Percentiles rank a stretch among this genome's conserved stretches.
Conservation (phyloP, 164 flowering plant species). For the Litsea cubeba region DNA sequence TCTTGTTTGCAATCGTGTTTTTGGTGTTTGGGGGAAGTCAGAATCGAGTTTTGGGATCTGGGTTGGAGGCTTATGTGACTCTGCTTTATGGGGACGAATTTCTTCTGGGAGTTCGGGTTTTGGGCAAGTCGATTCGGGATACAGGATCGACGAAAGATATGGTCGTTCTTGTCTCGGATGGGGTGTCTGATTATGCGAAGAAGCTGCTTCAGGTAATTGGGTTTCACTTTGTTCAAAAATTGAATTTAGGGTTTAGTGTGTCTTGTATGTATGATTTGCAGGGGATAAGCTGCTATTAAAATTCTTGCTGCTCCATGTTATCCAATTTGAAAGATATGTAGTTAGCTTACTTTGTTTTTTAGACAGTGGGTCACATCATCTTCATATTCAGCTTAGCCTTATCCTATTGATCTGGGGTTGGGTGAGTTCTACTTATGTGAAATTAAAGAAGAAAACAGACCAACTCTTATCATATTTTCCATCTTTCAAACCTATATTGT, state of each 20-base stretch:
- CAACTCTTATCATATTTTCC: too few relatives aligned
- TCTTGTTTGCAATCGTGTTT: conserved; percentile 9
- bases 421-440: too few relatives aligned
- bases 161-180: conserved; percentile 94
- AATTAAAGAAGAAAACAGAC: too few relatives aligned
- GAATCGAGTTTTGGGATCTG: conserved; percentile 21
- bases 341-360: too few relatives aligned
- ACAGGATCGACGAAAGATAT: conserved; percentile 82
- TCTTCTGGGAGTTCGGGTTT: conserved; percentile 83
- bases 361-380: too few relatives aligned
- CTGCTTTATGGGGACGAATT: conserved; percentile 95
- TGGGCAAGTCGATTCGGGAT: conserved; percentile 86
- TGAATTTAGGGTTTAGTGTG: not conserved
- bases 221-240: not conserved
- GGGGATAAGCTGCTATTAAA: too few relatives aligned
- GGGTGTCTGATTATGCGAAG: conserved; percentile 83
- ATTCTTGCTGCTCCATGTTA: too few relatives aligned
- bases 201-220: conserved; percentile 59
- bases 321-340: too few relatives aligned
- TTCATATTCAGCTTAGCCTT: too few relatives aligned
- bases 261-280: not conserved
- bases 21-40: conserved; percentile 4
- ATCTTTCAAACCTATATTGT: too few relatives aligned
- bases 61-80: conserved; percentile 71
- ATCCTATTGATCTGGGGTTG: too few relatives aligned